phyloP scores from a whole-genome alignment of 1,139 yeast species.

The Citeromyces hawaiiensis region DNA sequence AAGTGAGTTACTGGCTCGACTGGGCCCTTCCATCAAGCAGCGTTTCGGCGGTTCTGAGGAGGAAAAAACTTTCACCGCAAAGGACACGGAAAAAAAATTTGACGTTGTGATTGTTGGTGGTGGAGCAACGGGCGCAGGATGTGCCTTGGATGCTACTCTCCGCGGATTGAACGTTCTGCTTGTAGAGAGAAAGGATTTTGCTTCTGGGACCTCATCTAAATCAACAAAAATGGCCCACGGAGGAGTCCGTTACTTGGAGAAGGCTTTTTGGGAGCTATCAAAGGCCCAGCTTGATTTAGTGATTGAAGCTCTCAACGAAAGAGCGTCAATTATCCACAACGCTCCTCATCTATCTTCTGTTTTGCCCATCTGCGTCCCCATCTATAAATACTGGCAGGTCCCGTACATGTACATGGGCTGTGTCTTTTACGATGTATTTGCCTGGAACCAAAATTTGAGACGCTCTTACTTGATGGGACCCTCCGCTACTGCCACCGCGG shows the following conservation, averaged over 20 bases:
- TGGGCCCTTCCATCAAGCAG: constrained; percentile 17
- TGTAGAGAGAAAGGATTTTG: constrained; percentile 80
- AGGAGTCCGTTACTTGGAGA: constrained; percentile 90
- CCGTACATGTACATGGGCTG: constrained; percentile 92
- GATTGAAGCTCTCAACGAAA: constrained; percentile 86
- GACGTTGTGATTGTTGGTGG: constrained; percentile 87
- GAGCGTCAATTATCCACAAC: constrained; percentile 78
- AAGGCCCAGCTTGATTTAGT: constrained; percentile 88
- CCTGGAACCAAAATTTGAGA: constrained; percentile 79
- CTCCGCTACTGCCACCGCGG: constrained; percentile 55
- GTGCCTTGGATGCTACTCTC: constrained; percentile 84
- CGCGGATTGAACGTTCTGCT: constrained; percentile 85
- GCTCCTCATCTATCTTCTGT: constrained; percentile 88
- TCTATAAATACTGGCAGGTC: constrained; percentile 90
- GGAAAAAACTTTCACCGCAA: constrained; percentile 6
- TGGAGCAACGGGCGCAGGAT: constrained; percentile 93
- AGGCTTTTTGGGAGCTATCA: constrained; percentile 84
- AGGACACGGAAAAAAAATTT: constrained; percentile 29
- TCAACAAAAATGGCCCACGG: constrained; percentile 98
- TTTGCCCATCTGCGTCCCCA: constrained; percentile 90
- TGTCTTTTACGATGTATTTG: constrained; percentile 85
- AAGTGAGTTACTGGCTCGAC: constrained; percentile 21
- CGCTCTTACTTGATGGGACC: constrained; percentile 64
- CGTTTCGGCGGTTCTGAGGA: constrained; percentile 5
- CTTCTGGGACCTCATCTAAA: constrained; percentile 85